Base-by-base conservation (phyloP, 2,329 filamentous ascomycete species). In the Rutstroemia sp. region DNA sequence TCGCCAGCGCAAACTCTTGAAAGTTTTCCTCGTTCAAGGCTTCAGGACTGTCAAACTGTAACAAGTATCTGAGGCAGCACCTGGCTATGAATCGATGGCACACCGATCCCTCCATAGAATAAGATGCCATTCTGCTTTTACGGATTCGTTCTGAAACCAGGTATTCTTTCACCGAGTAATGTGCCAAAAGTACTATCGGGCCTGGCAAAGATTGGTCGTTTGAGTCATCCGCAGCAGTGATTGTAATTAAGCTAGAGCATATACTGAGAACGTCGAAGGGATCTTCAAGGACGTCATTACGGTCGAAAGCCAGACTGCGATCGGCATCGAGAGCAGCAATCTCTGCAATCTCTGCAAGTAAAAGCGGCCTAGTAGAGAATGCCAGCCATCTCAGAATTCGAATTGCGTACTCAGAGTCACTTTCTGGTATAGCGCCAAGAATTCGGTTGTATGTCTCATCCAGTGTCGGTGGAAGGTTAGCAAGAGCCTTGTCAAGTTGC, bases 91-190 rank as follows among this genome's bases (percentile, higher is more conserved):
- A 53, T 45, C 17, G 3, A 34, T 14, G 19, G 53, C 38, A n/a
- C 6, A 30, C 27, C 9, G 27, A 5, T 7, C 6, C 8, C 9
- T 30, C 27, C 27, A 30, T 30, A 30, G 27, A 5, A 30, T 30
- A 30, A 8, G 6, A 8, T 7, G 6, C 27, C 9, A 30, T 48
- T 25, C 21, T 52, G n/a, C 5, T 57, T 23, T 25, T 64, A 16
- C 27, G 48, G 14, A 37, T 50, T 17, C 57, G 60, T 19, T 55
- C n/a, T 47, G 68, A 69, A 16, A 45, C 53, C 6, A 69, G 58
- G 52, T 68, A 70, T 46, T 70, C 65, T 54, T 66, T 67, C 21
- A 68, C 64, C 8, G 65, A 68, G 25, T 64, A 67, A 61, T 71
- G 67, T 8, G 67, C 65, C 6, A 70, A 57, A 46, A 37, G 37